These are phyloP conservation scores for Pythium phragmiticola DNA, from an alignment of 352 stramenopile species.

Conservation along the genomic window DNA sequence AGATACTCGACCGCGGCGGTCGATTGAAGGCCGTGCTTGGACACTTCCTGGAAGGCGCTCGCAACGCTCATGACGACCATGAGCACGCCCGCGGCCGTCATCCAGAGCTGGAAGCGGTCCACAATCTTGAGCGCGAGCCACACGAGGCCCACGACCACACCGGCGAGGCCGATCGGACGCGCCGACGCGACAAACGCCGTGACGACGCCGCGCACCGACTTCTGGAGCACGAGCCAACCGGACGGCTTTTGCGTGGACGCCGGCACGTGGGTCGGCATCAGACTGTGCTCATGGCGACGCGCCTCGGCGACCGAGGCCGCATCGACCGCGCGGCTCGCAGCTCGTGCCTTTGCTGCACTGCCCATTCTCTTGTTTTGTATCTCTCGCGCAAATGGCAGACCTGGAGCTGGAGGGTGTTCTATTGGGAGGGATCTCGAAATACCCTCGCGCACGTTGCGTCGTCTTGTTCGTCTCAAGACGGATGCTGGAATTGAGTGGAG, in stretches of 20 bases:
- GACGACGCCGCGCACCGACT: slow-evolving; percentile 27
- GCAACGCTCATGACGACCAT: slow-evolving; percentile 64
- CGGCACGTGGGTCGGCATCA: slow-evolving; percentile 21
- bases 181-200: slow-evolving; percentile 28
- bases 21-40: slow-evolving; percentile 28
- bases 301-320: slow-evolving; percentile 2
- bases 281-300: slow-evolving; percentile 16
- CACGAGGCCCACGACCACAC: slow-evolving; percentile 43
- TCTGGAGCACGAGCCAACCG: slow-evolving; percentile 21
- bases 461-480: neutral
- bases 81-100: slow-evolving; percentile 55
- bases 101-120: slow-evolving; percentile 62
- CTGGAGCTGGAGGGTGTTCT: neutral
- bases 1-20: slow-evolving; percentile 62
- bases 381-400: too few relatives aligned
- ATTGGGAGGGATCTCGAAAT: too few relatives aligned
- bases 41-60: slow-evolving; percentile 64
- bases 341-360: slow-evolving; percentile 18
- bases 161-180: slow-evolving; percentile 28
- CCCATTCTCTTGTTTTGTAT: slow-evolving; percentile 7
- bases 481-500: neutral
- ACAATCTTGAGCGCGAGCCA: slow-evolving; percentile 47
- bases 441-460: neutral
- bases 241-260: slow-evolving; percentile 3
- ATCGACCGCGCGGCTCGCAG: slow-evolving; percentile 11